Evolutionary conservation across 2,329 filamentous ascomycete genomes (phyloP), one percentile per base, ranked within the genome.

Genomic region (Tolypocladium ovalisporum): DNA sequence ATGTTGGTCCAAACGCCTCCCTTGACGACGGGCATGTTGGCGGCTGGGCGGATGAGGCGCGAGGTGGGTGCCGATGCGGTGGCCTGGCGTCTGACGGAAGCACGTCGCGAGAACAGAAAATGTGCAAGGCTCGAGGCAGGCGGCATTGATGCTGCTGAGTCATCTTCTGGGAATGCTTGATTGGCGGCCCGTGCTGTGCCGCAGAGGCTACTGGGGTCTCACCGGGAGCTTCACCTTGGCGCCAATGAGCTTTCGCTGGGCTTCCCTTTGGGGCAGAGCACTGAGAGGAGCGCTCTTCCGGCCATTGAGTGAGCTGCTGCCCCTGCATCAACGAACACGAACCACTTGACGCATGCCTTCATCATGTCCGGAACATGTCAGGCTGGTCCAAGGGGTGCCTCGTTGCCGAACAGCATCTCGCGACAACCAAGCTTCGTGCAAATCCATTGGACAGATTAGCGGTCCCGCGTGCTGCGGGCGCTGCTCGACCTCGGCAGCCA

Each of bases 1-100:
- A 88, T 86, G 67, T 88, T 88, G 54, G 85, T 87, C 85, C 85
- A 88, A 62, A 88, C 85, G 65, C 85, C 85, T 76, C 85, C 85
- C 70, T 88, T 88, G 71, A 88, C 85, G 71, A 87, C 84, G 62
- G 85, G 84, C 85, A 88, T 88, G 67, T 66, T 70, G 68, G 65
- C 64, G 66, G 60, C 56, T 55, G 61, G n/a, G 57, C 58, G 57
- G 56, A 42, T 56, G 56, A n/a, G 47, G 34, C 27, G 47, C 29
- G 47, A 34, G 29, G 29, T 34, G 47, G 9, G 27, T 51, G 47
- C 29, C 29, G 47, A 51, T 51, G 47, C 29, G 6, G 29, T 34
- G 44, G 44, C 44, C 44, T 49, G 29, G 17, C 29, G 15, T n/a
- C 47, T n/a, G 49, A 24, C 24, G 32, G 35, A 22, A 51, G 47